Evolutionary conservation across 768 basidiomycete genomes (phyloP).

Genomic region (Termitomyces sp.): DNA sequence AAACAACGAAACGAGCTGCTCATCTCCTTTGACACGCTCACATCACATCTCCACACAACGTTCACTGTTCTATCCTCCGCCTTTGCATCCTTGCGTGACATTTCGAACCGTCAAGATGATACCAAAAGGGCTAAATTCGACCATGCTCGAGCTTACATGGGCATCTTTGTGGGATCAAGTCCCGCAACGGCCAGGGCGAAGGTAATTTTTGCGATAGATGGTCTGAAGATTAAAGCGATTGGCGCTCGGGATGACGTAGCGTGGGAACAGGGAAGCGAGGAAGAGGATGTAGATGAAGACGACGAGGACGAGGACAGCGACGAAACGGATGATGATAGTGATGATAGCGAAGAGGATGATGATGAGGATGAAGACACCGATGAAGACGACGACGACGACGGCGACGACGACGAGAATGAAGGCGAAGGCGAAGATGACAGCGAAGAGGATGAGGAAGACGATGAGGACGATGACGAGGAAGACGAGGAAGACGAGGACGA

Average conservation of each 20-base stretch:
- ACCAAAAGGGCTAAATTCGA: not conserved
- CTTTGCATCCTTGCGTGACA: slow-evolving; percentile 33
- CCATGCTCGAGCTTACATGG: slow-evolving; percentile 43
- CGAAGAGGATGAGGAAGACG: slow-evolving; percentile 11
- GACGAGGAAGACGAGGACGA: not conserved
- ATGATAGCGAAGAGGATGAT: slow-evolving; percentile 12
- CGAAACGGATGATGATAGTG: slow-evolving; percentile 11
- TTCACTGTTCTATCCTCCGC: slow-evolving; percentile 71
- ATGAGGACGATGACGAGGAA: slow-evolving; percentile 11
- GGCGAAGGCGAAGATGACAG: slow-evolving; percentile 4
- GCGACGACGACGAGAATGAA: slow-evolving; percentile 10
- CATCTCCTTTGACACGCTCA: slow-evolving; percentile 61
- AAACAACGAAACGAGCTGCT: slow-evolving; percentile 63
- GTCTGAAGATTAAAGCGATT: slow-evolving; percentile 48
- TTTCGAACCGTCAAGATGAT: not conserved
- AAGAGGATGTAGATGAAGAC: slow-evolving; percentile 9
- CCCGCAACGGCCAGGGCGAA: slow-evolving; percentile 54
- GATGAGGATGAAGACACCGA: slow-evolving; percentile 13
- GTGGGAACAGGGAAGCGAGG: slow-evolving; percentile 20
- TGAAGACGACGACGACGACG: slow-evolving; percentile 9
- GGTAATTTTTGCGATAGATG: slow-evolving; percentile 61
- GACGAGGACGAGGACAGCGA: slow-evolving; percentile 15
- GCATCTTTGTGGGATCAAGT: slow-evolving; percentile 63
- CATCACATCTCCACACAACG: slow-evolving; percentile 71
- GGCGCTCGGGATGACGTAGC: slow-evolving; percentile 27